Evolutionary conservation across 495 filamentous ascomycete genomes (phyloP).

Genomic region (Penicillium canariense): DNA sequence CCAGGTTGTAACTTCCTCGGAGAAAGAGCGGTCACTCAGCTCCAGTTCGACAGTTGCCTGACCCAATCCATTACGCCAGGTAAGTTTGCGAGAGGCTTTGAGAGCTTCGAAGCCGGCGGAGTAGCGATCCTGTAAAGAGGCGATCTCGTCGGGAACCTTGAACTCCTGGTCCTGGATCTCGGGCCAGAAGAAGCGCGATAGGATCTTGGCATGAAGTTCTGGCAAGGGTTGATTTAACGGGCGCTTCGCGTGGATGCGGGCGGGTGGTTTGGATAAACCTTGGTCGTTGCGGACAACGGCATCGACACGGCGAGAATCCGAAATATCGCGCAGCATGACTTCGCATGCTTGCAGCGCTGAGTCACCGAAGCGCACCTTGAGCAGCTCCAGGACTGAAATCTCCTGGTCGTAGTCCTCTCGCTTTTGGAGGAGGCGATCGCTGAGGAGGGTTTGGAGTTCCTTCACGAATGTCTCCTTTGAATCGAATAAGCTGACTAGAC

Average conservation of each 20-base stretch:
- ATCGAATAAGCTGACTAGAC: conserved; percentile 81
- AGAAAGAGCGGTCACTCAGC: conserved; percentile 73
- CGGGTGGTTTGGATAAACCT: conserved; percentile 22
- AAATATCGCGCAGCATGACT: conserved; percentile 95
- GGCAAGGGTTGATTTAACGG: conserved; percentile 18
- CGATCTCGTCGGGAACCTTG: conserved; percentile 62
- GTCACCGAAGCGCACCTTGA: conserved; percentile 88
- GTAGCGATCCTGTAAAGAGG: conserved; percentile 65
- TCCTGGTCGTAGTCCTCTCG: conserved; percentile 72
- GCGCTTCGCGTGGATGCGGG: not conserved
- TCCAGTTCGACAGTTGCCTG: conserved; percentile 79
- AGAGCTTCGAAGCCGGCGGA: conserved; percentile 71
- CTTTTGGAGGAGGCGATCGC: conserved; percentile 74
- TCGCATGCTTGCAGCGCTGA: conserved; percentile 82
- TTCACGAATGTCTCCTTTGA: conserved; percentile 87
- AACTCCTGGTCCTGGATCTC: conserved; percentile 75
- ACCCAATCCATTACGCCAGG: conserved; percentile 81
- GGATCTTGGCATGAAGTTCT: conserved; percentile 74
- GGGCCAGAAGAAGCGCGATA: conserved; percentile 96
- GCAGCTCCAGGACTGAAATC: conserved; percentile 73
- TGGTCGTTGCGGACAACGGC: conserved; percentile 55
- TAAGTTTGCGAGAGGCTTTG: conserved; percentile 80
- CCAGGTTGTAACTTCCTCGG: conserved; percentile 74
- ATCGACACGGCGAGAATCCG: conserved; percentile 76
- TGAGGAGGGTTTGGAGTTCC: conserved; percentile 83